Base-by-base conservation (phyloP, 148 eudicot genomes). In the Persicaria tinctoria region DNA sequence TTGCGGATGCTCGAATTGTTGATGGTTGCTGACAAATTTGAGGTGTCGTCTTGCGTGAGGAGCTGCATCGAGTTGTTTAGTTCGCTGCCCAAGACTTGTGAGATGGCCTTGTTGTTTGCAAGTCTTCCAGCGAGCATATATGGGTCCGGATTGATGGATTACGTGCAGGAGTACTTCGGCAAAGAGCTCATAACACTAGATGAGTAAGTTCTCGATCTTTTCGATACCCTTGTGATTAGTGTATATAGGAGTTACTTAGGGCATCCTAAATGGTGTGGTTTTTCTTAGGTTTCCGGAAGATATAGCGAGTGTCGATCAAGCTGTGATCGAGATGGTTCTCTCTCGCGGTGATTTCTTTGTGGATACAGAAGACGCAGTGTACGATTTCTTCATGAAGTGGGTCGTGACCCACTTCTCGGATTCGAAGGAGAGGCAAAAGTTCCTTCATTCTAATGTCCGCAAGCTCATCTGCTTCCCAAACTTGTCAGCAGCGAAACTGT, bases 1-100 rank as follows among this genome's bases (percentile, higher is more conserved):
- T 79, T 86, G 56, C 66, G 87, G 78, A 73, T 93, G 80, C 80
- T 93, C 73, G 93, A 91, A 80, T 90, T 93, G 76, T 85, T 93
- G 68, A 90, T 93, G 90, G 88, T 88, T 78, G 98, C 98, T 32
- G 88, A 89, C 75, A 89, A 93, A 74, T 93, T 80, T 51, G 93
- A 87, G 79, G 95, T 92, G 74, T 82, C 92, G 62, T 93, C 96
- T 50, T 93, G 97, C 83, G 88, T 88, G 91, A 82, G 86, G 80
- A 82, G 88, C 64, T 90, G 97, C 81, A 85, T 93, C 75, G 84
- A 73, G 53, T 73, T 81, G 51, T 79, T 93, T 78, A 80, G 83
- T 20, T 83, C 83, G 46, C 75, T 82, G 68, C 79, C 91, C 49
- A 93, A 90, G 93, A 87, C 90, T 69, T 72, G 83, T 10, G 98